Evolutionary conservation across 805 yeast species (phyloP), one percentile per base, ranked within the genome.

Genomic region (Candida jianshihensis): DNA sequence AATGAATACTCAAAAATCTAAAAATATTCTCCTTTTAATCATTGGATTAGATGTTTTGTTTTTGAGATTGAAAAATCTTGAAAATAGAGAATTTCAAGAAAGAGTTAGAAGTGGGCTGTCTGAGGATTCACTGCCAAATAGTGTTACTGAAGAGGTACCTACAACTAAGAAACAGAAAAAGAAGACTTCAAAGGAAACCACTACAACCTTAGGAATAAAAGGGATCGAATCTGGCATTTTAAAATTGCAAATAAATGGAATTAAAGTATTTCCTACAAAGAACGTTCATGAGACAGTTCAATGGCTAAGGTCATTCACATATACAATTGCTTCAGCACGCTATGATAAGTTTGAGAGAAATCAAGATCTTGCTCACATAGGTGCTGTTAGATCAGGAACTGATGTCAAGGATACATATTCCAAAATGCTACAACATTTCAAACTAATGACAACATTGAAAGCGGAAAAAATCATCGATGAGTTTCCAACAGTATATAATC

Each of bases 301-400:
- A 4, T 77, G 85, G 77, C 49, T 80, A 13, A 69, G 64, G 31
- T 70, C 79, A 13, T 67, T 79, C 42, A 61, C 83, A 0, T 71
- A 76, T 44, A 66, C 86, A 0, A 64, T 81, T 6, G 66, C 77
- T 0, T 52, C 59, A 13, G 61, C 73, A 11, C 49, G 75, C 21
- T 73, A 74, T 54, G 87, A 80, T 48, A 73, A 73, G 17, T 57
- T 58, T 26, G 70, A 75, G 41, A 56, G 86, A 42, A 71, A 75
- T 49, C 63, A 66, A 39, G 71, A 70, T 26, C 64, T 75, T 37
- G 68, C 81, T 1, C 75, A 73, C 43, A 55, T 81, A 8, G 78
- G 79, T 5, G 60, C 55, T 2, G 67, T 78, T 10, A 70, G 64
- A 48, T 75, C 83, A 6, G 83, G 83, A 0, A 56, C 61, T 11